Evolutionary conservation across 2,329 filamentous ascomycete species (phyloP).

Genomic region (Epicoccum nigrum): DNA sequence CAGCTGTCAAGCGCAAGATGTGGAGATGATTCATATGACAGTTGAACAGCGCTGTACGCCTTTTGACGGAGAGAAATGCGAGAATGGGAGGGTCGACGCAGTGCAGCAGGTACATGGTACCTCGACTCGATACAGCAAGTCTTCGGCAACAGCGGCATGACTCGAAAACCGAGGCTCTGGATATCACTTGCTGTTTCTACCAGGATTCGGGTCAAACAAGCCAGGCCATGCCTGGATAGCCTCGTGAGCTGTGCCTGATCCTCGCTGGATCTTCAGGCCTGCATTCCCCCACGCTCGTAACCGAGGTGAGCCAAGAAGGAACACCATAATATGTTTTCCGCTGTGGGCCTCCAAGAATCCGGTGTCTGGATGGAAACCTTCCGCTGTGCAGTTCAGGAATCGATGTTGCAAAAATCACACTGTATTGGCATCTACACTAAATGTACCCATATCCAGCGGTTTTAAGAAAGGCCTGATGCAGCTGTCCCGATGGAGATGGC

Average conservation of each 20-base stretch:
- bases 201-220: slow-evolving; percentile 27
- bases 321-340: slow-evolving; percentile 25
- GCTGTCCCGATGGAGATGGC: too few relatives aligned
- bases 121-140: not conserved
- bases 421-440: not conserved
- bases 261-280: slow-evolving; percentile 24
- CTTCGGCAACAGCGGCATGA: slow-evolving; percentile 1
- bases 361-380: not conserved
- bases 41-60: not conserved
- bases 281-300: slow-evolving; percentile 37
- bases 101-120: not conserved
- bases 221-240: slow-evolving; percentile 24
- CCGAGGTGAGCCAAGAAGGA: slow-evolving; percentile 21
- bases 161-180: not conserved
- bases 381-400: not conserved
- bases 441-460: too few relatives aligned
- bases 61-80: not conserved
- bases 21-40: not conserved
- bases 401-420: not conserved
- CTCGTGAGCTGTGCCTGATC: slow-evolving; percentile 41
- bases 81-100: not conserved
- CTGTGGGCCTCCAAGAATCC: not conserved
- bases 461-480: too few relatives aligned
- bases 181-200: slow-evolving; percentile 37
- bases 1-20: not conserved